A percentile compares a stretch with the other conserved stretches of the same genome.
Conservation (phyloP, 139 green algal species). For the Chlorella sp. region DNA sequence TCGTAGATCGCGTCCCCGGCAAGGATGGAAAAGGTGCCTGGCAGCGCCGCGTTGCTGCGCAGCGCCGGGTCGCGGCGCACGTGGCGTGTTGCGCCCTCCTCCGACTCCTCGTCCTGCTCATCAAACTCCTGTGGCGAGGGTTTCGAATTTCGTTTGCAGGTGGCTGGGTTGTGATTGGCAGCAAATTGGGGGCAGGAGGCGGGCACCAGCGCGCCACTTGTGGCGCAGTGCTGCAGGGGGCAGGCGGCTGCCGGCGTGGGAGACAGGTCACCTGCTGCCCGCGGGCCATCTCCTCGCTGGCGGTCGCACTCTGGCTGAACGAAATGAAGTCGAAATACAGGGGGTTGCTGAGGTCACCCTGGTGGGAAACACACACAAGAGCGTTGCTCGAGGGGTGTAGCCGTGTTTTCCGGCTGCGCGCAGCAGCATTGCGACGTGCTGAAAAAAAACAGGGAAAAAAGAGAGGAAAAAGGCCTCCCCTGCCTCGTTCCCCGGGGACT, state of each 20-base stretch:
- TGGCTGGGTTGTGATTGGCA: too few relatives aligned
- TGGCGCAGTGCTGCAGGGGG: too few relatives aligned
- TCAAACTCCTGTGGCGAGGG: conserved; percentile 45
- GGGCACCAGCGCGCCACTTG: too few relatives aligned
- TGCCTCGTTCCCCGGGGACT: not conserved
- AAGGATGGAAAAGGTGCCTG: conserved; percentile 27
- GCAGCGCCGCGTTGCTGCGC: conserved; percentile 60
- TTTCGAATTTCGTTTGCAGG: too few relatives aligned
- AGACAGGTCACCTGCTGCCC: conserved; percentile 51
- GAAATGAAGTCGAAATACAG: conserved; percentile 92
- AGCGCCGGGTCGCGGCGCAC: conserved; percentile 50
- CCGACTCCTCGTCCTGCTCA: conserved; percentile 68
- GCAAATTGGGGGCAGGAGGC: too few relatives aligned
- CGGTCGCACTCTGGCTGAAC: conserved; percentile 70
- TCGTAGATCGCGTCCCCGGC: conserved; percentile 59
- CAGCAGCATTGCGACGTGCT: not conserved
- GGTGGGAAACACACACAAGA: conserved; percentile 1
- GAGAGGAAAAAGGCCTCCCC: not conserved
- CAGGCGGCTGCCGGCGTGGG: too few relatives aligned
- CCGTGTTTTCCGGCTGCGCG: too few relatives aligned
- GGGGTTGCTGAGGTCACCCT: conserved; percentile 73
- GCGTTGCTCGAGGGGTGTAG: not conserved
- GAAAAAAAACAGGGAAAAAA: not conserved
- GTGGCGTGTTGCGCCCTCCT: conserved; percentile 20
- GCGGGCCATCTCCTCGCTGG: conserved; percentile 55